A percentile compares a stretch with the other conserved stretches of the same genome.
These are phyloP conservation scores for Talaromyces sp. DNA, from an alignment of 2,329 filamentous ascomycete genomes.

Conservation along the genomic window DNA sequence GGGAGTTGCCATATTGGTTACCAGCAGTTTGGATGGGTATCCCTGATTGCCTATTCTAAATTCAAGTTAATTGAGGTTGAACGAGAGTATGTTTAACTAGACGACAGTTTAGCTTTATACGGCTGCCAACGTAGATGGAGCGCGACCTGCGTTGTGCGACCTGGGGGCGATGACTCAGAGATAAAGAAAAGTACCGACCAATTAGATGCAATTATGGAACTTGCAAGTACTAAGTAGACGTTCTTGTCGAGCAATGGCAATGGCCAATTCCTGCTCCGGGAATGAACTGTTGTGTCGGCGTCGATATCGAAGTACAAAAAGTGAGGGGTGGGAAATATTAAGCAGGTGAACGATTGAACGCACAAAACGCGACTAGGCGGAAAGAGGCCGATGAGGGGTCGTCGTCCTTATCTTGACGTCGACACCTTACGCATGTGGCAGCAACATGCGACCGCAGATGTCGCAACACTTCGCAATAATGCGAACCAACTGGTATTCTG, in stretches of 20 bases:
- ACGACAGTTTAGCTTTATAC: not conserved
- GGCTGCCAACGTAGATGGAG: not conserved
- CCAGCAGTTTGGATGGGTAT: not conserved
- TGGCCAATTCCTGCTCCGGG: not conserved
- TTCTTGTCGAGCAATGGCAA: not conserved
- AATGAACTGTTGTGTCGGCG: not conserved
- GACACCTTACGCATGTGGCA: conserved; percentile 1
- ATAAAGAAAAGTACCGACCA: conserved; percentile 2
- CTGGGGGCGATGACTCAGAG: conserved; percentile 4
- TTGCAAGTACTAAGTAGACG: not conserved
- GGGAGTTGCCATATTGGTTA: conserved; percentile 34
- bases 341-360: not conserved
- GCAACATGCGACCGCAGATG: not conserved
- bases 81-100: not conserved
- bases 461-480: not conserved
- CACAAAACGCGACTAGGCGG: conserved; percentile 4
- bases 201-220: not conserved
- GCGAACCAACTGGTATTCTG: not conserved
- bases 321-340: conserved; percentile 7
- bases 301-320: not conserved
- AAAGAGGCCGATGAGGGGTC: conserved; percentile 6
- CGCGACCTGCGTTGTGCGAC: not conserved
- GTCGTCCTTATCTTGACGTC: not conserved
- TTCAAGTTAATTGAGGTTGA: not conserved
- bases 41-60: not conserved